A percentile compares a stretch with the other conserved stretches of the same genome.
Evolutionary conservation across 176 grass and related monocot genomes (phyloP).

Genomic region (Pontederia crassipes): DNA sequence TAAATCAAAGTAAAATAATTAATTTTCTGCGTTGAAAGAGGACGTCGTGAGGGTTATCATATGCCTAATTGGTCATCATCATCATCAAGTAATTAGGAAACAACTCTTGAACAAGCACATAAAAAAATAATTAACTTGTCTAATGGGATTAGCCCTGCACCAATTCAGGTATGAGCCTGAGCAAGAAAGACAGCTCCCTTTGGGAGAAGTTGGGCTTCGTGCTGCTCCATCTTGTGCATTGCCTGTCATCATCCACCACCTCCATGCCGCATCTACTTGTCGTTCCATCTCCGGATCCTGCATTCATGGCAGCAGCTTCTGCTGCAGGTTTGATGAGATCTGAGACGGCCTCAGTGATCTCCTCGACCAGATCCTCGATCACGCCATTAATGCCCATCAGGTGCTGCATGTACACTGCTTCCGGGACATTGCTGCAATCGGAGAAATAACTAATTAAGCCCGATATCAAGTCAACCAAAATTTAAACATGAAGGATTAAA

Average conservation of each 20-base stretch:
- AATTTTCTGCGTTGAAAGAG: too few species aligned
- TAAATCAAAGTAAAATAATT: too few species aligned
- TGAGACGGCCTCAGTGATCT: constrained; percentile 36
- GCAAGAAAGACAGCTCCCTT: constrained; percentile 49
- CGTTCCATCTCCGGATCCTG: too few species aligned
- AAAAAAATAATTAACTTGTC: too few species aligned
- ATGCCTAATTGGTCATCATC: too few species aligned
- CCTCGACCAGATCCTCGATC: constrained; percentile 52
- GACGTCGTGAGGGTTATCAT: too few species aligned
- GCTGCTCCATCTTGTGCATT: background rate
- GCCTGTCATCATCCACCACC: background rate
- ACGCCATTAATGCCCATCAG: constrained; percentile 54
- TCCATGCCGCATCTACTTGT: too few species aligned
- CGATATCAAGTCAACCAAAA: too few species aligned
- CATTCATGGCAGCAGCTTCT: too few species aligned
- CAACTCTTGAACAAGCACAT: too few species aligned
- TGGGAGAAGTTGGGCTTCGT: constrained; percentile 30
- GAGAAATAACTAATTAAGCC: background rate
- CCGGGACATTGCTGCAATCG: constrained; percentile 43
- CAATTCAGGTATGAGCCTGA: constrained; percentile 45
- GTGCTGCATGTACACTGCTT: constrained; percentile 53
- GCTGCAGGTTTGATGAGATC: constrained; percentile 22
- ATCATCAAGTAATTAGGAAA: too few species aligned
- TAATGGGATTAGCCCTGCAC: constrained; percentile 9
- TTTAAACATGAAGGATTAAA: background rate